phyloP scores from a whole-genome alignment of 371 early-diverging fungal species.

The Mortierella sp. region DNA sequence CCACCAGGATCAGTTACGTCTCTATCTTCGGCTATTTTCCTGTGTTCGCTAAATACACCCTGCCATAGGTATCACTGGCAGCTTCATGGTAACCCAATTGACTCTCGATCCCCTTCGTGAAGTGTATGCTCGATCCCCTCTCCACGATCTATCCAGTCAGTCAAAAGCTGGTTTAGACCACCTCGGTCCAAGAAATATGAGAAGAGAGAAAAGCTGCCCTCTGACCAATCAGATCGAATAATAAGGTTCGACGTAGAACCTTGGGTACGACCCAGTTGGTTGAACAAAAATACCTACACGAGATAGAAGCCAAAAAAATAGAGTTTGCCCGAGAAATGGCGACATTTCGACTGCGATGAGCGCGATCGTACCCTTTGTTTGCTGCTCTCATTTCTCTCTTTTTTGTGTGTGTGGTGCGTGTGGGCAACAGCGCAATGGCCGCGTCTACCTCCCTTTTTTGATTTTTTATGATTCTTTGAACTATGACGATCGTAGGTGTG shows the following conservation, averaged over 20 bases:
- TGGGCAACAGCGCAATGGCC: not conserved
- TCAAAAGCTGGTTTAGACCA: not conserved
- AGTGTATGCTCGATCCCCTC: too few relatives aligned
- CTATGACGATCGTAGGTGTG: not conserved
- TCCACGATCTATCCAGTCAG: not conserved
- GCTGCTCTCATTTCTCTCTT: not conserved
- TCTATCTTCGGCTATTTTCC: not conserved
- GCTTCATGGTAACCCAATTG: too few relatives aligned
- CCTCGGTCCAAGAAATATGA: too few relatives aligned
- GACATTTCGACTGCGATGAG: constrained; percentile 41
- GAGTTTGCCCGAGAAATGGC: constrained; percentile 21
- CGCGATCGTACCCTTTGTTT: constrained; percentile 22
- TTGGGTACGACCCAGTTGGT: not conserved
- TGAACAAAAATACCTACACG: not conserved
- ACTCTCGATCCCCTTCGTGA: too few relatives aligned
- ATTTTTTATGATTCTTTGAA: not conserved
- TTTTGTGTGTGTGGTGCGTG: not conserved
- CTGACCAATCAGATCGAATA: constrained; percentile 10
- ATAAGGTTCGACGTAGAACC: not conserved
- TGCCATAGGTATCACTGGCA: not conserved
- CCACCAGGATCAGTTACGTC: too few relatives aligned
- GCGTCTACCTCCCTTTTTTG: not conserved
- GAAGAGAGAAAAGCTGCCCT: too few relatives aligned
- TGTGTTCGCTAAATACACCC: not conserved
- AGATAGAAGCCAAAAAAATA: not conserved